A percentile compares a stretch with the other conserved stretches of the same genome.
These are phyloP conservation scores for Firmiana major DNA, from an alignment of 345 rosid genomes.

Conservation along the genomic window DNA sequence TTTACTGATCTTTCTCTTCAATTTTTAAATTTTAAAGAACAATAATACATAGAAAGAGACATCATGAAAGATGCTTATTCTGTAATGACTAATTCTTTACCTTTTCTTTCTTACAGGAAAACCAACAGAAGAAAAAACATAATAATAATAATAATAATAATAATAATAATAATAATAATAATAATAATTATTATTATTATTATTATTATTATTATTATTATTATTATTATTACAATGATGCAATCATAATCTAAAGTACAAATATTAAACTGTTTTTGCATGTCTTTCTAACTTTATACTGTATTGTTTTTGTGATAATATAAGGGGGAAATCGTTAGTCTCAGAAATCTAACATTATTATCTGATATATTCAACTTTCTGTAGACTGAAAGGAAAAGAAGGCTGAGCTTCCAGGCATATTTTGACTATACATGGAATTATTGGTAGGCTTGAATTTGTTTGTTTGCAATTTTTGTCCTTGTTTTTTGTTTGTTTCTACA, in stretches of 20 bases:
- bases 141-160: too few species aligned
- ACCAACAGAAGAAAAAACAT: background rate
- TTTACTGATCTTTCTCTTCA: background rate
- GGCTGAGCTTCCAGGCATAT: background rate
- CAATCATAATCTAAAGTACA: background rate
- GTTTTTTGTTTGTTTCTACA: background rate
- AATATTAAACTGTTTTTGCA: background rate
- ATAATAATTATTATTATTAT: too few species aligned
- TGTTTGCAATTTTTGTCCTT: background rate
- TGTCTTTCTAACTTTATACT: background rate
- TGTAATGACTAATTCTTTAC: too few species aligned
- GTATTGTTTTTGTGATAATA: background rate
- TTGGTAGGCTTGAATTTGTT: background rate
- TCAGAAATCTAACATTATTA: background rate
- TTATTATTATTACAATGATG: background rate
- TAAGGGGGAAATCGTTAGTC: background rate
- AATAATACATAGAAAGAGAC: background rate
- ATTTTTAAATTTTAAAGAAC: background rate
- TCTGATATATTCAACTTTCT: background rate
- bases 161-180: too few species aligned
- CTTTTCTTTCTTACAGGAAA: background rate
- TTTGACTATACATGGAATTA: background rate
- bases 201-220: background rate
- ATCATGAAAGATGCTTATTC: too few species aligned
- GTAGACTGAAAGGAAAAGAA: slow-evolving; percentile 4